A percentile compares a stretch with the other conserved stretches of the same genome.
phyloP scores from a whole-genome alignment of 2,329 filamentous ascomycete genomes.

The Venturia carpophila region DNA sequence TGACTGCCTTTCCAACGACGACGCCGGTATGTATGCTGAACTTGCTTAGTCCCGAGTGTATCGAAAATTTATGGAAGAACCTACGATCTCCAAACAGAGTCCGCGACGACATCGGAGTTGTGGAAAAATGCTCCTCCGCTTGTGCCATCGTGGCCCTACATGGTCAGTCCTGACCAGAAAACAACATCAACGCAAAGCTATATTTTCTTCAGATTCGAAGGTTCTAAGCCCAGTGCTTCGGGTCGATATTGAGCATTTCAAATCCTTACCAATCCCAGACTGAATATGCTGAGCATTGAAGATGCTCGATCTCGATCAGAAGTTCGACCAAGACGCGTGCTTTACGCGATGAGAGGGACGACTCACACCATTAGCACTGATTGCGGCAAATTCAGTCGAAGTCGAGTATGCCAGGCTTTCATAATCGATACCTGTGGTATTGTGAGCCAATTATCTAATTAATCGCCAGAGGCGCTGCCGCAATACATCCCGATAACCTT shows the following conservation, averaged over 20 bases:
- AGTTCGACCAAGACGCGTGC: background rate
- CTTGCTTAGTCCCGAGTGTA: background rate
- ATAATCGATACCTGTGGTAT: slow-evolving; percentile 24
- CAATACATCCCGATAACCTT: slow-evolving; percentile 32
- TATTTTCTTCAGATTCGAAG: no score
- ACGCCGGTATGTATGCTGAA: slow-evolving; percentile 31
- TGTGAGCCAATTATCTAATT: background rate
- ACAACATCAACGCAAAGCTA: background rate
- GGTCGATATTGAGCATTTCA: background rate
- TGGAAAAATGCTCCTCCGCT: slow-evolving; percentile 41
- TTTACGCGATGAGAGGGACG: background rate
- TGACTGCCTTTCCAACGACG: slow-evolving; percentile 35
- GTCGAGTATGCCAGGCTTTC: slow-evolving; percentile 33
- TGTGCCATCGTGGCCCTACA: slow-evolving; percentile 35
- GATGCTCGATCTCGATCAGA: background rate
- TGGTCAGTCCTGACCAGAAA: background rate
- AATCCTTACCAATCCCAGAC: background rate
- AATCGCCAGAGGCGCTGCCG: background rate
- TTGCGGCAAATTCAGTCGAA: slow-evolving; percentile 33
- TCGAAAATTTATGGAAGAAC: background rate
- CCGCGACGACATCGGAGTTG: slow-evolving; percentile 36
- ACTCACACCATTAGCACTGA: slow-evolving; percentile 32
- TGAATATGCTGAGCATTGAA: background rate
- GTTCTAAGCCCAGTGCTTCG: background rate
- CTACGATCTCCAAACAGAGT: slow-evolving; percentile 18